Percentiles rank a stretch among this genome's conserved stretches.
Evolutionary conservation across 176 grass and related monocot species (phyloP).

Genomic region (Saccharum officinarum): DNA sequence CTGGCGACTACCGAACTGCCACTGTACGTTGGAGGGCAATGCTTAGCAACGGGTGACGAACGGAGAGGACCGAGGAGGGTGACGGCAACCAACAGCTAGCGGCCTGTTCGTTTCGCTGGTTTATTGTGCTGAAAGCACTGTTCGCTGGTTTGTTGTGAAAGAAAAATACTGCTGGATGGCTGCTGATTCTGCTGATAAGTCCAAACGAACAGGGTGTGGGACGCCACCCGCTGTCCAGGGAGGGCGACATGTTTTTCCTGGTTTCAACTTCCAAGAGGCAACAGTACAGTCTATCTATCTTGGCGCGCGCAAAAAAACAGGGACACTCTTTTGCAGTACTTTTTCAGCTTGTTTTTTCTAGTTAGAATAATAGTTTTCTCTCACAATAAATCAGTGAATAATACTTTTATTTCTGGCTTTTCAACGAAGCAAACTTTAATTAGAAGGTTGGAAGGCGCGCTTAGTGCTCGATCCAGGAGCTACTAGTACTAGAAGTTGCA

Average conservation of each 20-base stretch:
- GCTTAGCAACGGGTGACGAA: conserved; percentile 37
- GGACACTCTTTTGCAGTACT: not conserved
- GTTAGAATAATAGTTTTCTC: too few relatives aligned
- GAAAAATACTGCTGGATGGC: too few relatives aligned
- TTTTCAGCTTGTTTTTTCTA: too few relatives aligned
- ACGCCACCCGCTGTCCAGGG: not conserved
- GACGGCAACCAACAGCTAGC: not conserved
- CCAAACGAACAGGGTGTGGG: too few relatives aligned
- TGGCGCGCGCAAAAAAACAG: not conserved
- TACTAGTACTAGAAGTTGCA: not conserved
- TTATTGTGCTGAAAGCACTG: too few relatives aligned
- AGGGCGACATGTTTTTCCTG: not conserved
- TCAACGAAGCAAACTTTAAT: too few relatives aligned
- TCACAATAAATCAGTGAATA: too few relatives aligned
- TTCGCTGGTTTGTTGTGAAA: too few relatives aligned
- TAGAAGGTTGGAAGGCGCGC: not conserved
- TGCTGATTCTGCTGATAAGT: too few relatives aligned
- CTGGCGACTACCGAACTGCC: conserved; percentile 25
- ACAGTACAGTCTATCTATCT: not conserved
- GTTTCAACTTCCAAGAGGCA: not conserved
- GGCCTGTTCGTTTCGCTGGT: too few relatives aligned
- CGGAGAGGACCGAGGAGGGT: not conserved
- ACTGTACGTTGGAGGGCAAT: not conserved
- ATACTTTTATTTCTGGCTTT: too few relatives aligned
- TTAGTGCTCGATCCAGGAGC: not conserved